A percentile compares a stretch with the other conserved stretches of the same genome.
Evolutionary conservation across 164 flowering plant genomes (phyloP).

Genomic region (Magnolia sinica): DNA sequence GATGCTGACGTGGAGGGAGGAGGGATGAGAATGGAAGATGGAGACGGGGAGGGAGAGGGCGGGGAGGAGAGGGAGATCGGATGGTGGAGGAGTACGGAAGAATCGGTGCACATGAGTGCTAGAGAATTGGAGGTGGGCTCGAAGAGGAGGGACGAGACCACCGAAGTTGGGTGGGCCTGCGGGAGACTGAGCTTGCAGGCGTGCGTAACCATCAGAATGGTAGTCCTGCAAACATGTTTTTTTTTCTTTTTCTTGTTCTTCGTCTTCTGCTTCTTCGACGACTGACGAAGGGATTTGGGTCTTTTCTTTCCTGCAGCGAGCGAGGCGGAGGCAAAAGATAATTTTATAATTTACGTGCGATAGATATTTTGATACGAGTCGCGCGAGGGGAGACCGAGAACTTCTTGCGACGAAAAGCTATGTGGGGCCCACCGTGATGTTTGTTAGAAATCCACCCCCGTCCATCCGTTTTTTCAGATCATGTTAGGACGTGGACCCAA

Average conservation of each 20-base stretch:
- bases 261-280: not conserved
- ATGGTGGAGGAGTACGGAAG: slow-evolving; percentile 60
- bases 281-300: not conserved
- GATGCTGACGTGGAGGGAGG: slow-evolving; percentile 50
- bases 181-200: slow-evolving; percentile 54
- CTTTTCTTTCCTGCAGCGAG: not conserved
- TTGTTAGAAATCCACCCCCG: no score
- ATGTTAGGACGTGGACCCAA: no score
- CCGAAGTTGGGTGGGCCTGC: slow-evolving; percentile 30
- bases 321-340: not conserved
- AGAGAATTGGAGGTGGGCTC: slow-evolving; percentile 63
- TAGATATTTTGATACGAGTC: no score
- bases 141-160: slow-evolving; percentile 47
- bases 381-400: no score
- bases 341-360: no score
- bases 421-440: no score
- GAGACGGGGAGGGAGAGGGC: slow-evolving; percentile 16
- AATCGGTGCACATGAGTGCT: slow-evolving; percentile 65
- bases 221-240: not conserved
- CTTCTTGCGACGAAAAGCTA: no score
- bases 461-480: no score
- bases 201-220: slow-evolving; percentile 25
- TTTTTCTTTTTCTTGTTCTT: no score
- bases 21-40: slow-evolving; percentile 37
- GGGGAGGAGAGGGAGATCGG: slow-evolving; percentile 29